Percentiles rank a stretch among this genome's conserved stretches.
These are phyloP conservation scores for Alternaria sp. DNA, from an alignment of 2,329 filamentous ascomycete genomes.

Conservation along the genomic window DNA sequence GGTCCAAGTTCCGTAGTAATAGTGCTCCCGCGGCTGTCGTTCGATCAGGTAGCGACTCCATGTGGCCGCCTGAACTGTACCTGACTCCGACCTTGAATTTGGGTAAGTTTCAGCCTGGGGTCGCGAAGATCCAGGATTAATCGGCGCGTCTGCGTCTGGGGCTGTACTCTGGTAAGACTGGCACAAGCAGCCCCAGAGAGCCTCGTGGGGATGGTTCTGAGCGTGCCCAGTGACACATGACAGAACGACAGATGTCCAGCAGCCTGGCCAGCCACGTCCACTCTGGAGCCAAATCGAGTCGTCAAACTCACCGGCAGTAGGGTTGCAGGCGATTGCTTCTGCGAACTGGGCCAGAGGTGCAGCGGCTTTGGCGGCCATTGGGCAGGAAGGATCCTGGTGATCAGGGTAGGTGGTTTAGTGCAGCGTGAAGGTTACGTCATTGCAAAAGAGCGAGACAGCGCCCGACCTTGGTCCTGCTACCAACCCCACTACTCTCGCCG, in stretches of 20 bases:
- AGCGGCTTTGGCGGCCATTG: constrained; percentile 19
- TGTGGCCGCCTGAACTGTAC: constrained; percentile 16
- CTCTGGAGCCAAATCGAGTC: neutral
- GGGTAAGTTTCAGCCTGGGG: neutral
- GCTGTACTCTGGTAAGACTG: neutral
- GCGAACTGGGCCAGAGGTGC: constrained; percentile 20
- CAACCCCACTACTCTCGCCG: constrained; percentile 28
- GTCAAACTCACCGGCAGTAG: neutral
- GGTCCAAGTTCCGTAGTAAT: constrained; percentile 5
- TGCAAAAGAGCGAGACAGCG: constrained; percentile 15
- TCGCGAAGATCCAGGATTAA: neutral
- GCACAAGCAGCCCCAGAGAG: neutral
- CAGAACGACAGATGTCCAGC: constrained; percentile 1
- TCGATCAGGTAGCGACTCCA: constrained; percentile 21
- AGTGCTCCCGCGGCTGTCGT: constrained; percentile 20
- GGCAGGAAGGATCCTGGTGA: constrained; percentile 19
- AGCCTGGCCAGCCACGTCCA: neutral
- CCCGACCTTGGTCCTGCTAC: constrained; percentile 26
- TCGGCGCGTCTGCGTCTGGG: constrained; percentile 2
- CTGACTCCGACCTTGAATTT: constrained; percentile 5
- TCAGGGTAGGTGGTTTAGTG: constrained; percentile 19
- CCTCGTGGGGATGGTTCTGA: constrained; percentile 3
- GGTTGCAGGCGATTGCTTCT: constrained; percentile 4
- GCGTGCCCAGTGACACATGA: constrained; percentile 19
- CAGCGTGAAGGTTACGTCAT: constrained; percentile 26